These are phyloP conservation scores for Lodderomyces orthopsilosis DNA, from an alignment of 1,139 yeast species.

Conservation along the genomic window DNA sequence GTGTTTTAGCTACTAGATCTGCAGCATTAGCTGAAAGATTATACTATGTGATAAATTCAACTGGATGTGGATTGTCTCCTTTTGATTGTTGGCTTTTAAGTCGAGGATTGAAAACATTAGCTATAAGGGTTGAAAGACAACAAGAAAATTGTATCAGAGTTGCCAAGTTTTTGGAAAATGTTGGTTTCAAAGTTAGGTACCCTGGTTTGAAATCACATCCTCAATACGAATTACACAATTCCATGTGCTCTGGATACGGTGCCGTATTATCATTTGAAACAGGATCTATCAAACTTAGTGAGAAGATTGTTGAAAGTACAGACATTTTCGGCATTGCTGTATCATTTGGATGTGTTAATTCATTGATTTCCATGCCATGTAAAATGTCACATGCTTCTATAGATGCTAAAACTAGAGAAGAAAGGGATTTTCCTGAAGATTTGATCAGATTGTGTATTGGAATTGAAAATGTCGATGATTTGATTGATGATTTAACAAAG, in stretches of 20 bases:
- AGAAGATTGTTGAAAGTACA: slow-evolving; percentile 71
- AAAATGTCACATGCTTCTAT: slow-evolving; percentile 97
- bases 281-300: slow-evolving; percentile 65
- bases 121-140: slow-evolving; percentile 82
- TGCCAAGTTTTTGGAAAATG: slow-evolving; percentile 66
- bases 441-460: slow-evolving; percentile 86
- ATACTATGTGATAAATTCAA: slow-evolving; percentile 78
- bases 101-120: slow-evolving; percentile 83
- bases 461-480: slow-evolving; percentile 65
- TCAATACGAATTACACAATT: slow-evolving; percentile 72
- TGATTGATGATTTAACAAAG: slow-evolving; percentile 68
- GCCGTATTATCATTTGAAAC: slow-evolving; percentile 90
- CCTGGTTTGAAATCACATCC: slow-evolving; percentile 85
- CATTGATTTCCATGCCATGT: slow-evolving; percentile 89
- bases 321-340: slow-evolving; percentile 86
- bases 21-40: slow-evolving; percentile 63
- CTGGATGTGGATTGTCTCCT: slow-evolving; percentile 89
- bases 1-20: slow-evolving; percentile 72
- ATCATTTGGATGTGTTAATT: slow-evolving; percentile 91
- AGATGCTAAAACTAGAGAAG: slow-evolving; percentile 80
- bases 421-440: slow-evolving; percentile 89
- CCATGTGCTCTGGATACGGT: slow-evolving; percentile 82
- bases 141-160: slow-evolving; percentile 73
- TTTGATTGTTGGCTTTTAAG: slow-evolving; percentile 86
- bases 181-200: slow-evolving; percentile 70